Base-by-base conservation (phyloP, 306 rosid species). In the Glycine tomentella region DNA sequence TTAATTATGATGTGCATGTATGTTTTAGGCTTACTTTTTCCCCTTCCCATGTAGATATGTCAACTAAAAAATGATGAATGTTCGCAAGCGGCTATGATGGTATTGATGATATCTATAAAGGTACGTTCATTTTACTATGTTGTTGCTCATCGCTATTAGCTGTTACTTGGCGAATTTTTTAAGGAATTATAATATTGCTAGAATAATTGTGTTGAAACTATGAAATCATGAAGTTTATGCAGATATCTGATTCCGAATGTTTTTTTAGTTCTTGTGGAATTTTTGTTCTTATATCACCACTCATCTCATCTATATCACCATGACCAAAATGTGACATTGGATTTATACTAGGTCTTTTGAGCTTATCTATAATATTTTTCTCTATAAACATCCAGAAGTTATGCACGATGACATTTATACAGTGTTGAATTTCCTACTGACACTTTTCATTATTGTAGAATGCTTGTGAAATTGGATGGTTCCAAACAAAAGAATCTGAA, bases 391-490 rank as follows among this genome's bases (percentile, higher is more conserved):
- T 72, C 9, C 9, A 14, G 36, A 61, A 74, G 63, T 66, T 78
- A 72, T 48, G 78, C 8, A 8, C 49, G 74, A 9, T 16, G 44
- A 52, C 74, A 40, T 86, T 78, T 67, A 33, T 63, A 40, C 20
- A 42, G 59, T 34, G 33, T n/a, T 73, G 69, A 61, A 76, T 78
- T 72, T 72, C 31, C 46, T 50, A 52, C 69, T 84, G 76, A 81
- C 69, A 63, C 70, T 78, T 66, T n/a, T 74, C 76, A 71, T 15
- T 6, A 67, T 84, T 79, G 76, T 70, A 95, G 99, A 87, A 83
- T 87, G 96, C 93, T 58, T 93, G 98, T 74, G 83, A 84, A 82
- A 50, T 57, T 38, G 94, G 93, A 77, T 95, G 99, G 98, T 95
- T 95, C 85, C 75, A 72, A 9, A 72, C 44, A 8, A 80, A 86